A percentile compares a stretch with the other conserved stretches of the same genome.
phyloP scores from a whole-genome alignment of 1,284 basidiomycete genomes.

The Bjerkandera adusta region DNA sequence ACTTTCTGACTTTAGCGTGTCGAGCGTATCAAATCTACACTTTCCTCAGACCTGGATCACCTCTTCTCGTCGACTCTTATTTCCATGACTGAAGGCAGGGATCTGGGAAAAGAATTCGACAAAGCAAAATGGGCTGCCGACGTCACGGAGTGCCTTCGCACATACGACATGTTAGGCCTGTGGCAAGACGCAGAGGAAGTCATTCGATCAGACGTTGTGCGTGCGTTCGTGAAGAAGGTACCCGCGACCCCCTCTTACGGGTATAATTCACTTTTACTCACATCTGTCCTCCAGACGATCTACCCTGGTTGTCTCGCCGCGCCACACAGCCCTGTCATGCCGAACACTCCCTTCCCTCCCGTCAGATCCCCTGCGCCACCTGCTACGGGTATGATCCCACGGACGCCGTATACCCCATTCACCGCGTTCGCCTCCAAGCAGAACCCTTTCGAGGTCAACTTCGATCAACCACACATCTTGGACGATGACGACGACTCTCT shows the following conservation, averaged over 20 bases:
- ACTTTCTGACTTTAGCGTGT: slow-evolving; percentile 55
- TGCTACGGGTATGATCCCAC: slow-evolving; percentile 38
- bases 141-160: slow-evolving; percentile 75
- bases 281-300: slow-evolving; percentile 52
- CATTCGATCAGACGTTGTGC: slow-evolving; percentile 66
- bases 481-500: slow-evolving; percentile 68
- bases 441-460: slow-evolving; percentile 37
- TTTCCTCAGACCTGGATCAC: slow-evolving; percentile 82
- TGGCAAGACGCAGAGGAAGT: slow-evolving; percentile 89
- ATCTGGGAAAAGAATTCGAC: slow-evolving; percentile 55
- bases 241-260: neutral
- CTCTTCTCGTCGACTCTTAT: slow-evolving; percentile 62
- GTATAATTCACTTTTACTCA: slow-evolving; percentile 7
- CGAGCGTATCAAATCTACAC: slow-evolving; percentile 73
- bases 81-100: slow-evolving; percentile 45
- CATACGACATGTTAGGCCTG: slow-evolving; percentile 79
- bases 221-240: slow-evolving; percentile 76
- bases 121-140: slow-evolving; percentile 62
- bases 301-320: slow-evolving; percentile 64
- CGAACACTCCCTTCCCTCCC: slow-evolving; percentile 63
- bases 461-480: slow-evolving; percentile 44
- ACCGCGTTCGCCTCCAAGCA: slow-evolving; percentile 59
- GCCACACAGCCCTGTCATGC: slow-evolving; percentile 72
- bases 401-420: slow-evolving; percentile 64
- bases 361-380: slow-evolving; percentile 17